Base-by-base conservation (phyloP, 306 rosid genomes). In the Quercus glauca region DNA sequence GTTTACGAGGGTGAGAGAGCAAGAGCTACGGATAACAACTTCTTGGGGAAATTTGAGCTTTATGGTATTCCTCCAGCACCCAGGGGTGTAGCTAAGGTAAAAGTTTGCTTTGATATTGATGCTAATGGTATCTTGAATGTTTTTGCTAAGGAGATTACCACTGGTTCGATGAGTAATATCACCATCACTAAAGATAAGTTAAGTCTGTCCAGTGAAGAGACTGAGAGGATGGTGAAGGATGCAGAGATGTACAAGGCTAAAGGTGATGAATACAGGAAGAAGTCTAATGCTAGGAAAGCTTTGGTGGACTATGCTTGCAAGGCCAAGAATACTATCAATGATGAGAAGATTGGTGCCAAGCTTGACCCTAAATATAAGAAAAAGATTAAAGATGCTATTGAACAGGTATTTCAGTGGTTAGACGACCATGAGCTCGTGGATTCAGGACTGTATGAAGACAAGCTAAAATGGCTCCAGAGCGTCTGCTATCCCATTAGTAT, bases 1-100 rank as follows among this genome's bases (percentile, higher is more conserved):
- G 64, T 79, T 35, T 79, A 72, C 14, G 65, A 71, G 77, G 82
- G 82, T 28, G 73, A 79, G 59, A 29, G 82, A 59, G 25, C 59
- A 21, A 69, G 69, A 55, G 55, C 23, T 37, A 5, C 28, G 75
- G 59, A 45, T 55, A 78, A 68, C 75, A 57, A 78, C 71, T 37
- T 35, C 70, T 64, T 79, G 5, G 82, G 82, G 9, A 20, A 45
- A 31, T 70, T 79, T n/a, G 69, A 6, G 61, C 73, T 79, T 43
- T 26, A 14, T 7, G 73, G 73, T 6, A n/a, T 71, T 35, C 72
- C 82, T 25, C 41, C 76, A 26, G 82, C 82, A 7, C 82, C 77
- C 31, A 58, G 69, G 28, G 73, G 79, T 76, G 71, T 65, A 18
- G 60, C 56, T 25, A 12, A 19, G 25, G 17, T 61, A 2, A 13